A percentile compares a stretch with the other conserved stretches of the same genome.
phyloP scores from a whole-genome alignment of 768 basidiomycete species.

The Pholiota microspora region DNA sequence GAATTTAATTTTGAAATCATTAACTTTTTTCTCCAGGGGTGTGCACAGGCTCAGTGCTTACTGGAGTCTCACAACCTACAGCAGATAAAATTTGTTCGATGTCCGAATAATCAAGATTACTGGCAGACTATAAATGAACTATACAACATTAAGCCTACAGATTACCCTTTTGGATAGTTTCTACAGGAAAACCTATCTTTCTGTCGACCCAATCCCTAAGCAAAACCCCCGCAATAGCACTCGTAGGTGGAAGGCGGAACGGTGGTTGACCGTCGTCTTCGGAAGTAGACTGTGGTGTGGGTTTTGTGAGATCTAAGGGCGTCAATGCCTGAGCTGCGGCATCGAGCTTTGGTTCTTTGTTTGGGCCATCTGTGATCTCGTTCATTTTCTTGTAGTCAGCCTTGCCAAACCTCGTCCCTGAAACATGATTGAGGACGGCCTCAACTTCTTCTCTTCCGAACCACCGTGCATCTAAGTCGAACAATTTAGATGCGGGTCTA shows the following conservation, averaged over 20 bases:
- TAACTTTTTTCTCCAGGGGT: not conserved
- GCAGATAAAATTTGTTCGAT: too few relatives aligned
- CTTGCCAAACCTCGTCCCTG: conserved; percentile 47
- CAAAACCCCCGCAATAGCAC: conserved; percentile 83
- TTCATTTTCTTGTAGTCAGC: conserved; percentile 51
- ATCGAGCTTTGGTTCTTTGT: conserved; percentile 16
- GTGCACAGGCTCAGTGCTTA: too few relatives aligned
- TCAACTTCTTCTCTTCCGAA: conserved; percentile 75
- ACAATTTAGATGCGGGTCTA: not conserved
- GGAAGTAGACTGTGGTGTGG: conserved; percentile 13
- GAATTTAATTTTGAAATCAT: conserved; percentile 26
- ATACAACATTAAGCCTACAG: conserved; percentile 14
- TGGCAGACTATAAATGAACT: not conserved
- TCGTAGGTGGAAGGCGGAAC: conserved; percentile 73
- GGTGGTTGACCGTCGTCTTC: conserved; percentile 43
- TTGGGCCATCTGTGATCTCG: conserved; percentile 36
- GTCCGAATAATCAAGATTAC: too few relatives aligned
- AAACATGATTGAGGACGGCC: conserved; percentile 54
- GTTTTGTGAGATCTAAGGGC: conserved; percentile 13
- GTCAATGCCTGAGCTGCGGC: conserved; percentile 19
- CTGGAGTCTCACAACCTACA: too few relatives aligned
- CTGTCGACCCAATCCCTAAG: conserved; percentile 79
- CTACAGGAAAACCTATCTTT: conserved; percentile 39
- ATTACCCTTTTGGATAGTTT: conserved; percentile 18
- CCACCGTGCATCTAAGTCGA: conserved; percentile 76